Percentiles rank a stretch among this genome's conserved stretches.
phyloP scores from a whole-genome alignment of 805 yeast genomes.

The Wickerhamomyces bovis region DNA sequence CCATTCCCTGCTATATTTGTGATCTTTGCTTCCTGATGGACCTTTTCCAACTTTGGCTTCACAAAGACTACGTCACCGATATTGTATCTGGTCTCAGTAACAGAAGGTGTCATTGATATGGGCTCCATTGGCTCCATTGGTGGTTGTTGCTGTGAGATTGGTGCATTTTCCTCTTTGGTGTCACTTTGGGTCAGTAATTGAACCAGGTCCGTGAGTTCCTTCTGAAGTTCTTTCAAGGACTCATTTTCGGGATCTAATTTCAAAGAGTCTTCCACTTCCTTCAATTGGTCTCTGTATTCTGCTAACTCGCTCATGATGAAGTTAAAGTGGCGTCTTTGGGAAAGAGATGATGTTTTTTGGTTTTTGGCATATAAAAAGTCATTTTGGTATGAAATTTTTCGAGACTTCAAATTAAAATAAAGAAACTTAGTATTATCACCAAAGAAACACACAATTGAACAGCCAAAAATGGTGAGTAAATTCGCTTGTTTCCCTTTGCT shows the following conservation, averaged over 20 bases:
- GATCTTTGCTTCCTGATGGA: conserved; percentile 11
- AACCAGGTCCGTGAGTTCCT: conserved; percentile 14
- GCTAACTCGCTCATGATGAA: conserved; percentile 13
- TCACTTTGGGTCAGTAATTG: conserved; percentile 8
- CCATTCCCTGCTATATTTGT: conserved; percentile 15
- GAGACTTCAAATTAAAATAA: no score
- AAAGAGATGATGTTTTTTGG: no score
- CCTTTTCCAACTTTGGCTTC: conserved; percentile 7
- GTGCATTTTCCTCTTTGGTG: neutral
- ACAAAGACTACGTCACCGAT: conserved; percentile 13
- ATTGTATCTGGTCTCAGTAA: neutral
- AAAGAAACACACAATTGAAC: neutral
- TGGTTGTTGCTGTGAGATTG: neutral
- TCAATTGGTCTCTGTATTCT: conserved; percentile 15
- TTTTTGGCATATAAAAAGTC: neutral
- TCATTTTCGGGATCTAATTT: conserved; percentile 12
- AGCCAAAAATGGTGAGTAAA: neutral
- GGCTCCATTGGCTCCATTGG: neutral
- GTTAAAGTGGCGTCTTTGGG: neutral
- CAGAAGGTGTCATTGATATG: neutral
- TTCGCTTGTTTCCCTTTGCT: no score
- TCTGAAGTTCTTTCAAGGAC: conserved; percentile 9
- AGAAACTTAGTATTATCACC: no score
- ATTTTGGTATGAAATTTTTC: neutral
- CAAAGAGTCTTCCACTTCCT: conserved; percentile 13